Evolutionary conservation across 1,284 basidiomycete genomes (phyloP).

Genomic region (Ceratobasidium theobromae): DNA sequence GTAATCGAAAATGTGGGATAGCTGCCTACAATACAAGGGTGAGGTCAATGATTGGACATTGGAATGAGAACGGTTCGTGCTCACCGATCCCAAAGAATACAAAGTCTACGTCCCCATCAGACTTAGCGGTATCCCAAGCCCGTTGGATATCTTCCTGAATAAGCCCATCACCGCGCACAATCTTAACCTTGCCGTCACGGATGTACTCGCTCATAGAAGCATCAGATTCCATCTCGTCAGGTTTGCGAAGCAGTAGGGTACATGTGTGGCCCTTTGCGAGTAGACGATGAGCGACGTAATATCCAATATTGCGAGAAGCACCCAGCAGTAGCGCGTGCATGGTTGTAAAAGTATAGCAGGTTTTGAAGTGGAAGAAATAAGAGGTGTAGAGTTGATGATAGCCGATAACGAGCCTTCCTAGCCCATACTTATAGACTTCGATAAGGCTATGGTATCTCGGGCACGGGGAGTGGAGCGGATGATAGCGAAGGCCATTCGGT

Average conservation of each 20-base stretch:
- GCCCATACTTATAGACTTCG: not conserved
- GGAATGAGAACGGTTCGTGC: conserved; percentile 36
- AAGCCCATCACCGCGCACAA: conserved; percentile 57
- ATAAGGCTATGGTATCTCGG: too few relatives aligned
- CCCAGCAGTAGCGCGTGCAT: not conserved
- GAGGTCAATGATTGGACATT: not conserved
- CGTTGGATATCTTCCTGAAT: conserved; percentile 48
- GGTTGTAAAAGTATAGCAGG: not conserved
- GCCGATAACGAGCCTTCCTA: not conserved
- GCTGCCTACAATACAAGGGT: conserved; percentile 44
- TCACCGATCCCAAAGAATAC: conserved; percentile 56
- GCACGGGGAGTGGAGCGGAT: not conserved
- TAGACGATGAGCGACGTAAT: conserved; percentile 53
- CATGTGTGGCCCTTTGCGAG: conserved; percentile 53
- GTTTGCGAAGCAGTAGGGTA: conserved; percentile 54
- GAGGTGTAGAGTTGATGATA: not conserved
- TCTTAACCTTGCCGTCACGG: conserved; percentile 48
- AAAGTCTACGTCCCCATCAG: conserved; percentile 46
- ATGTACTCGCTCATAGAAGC: conserved; percentile 49
- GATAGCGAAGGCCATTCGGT: not conserved
- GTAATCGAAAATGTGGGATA: conserved; percentile 46
- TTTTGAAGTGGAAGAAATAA: not conserved
- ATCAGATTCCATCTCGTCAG: conserved; percentile 52
- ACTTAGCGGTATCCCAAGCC: conserved; percentile 50
- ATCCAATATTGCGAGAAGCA: conserved; percentile 56